Base-by-base conservation (phyloP, 495 filamentous ascomycete species). In the Trichocladium antarcticum region DNA sequence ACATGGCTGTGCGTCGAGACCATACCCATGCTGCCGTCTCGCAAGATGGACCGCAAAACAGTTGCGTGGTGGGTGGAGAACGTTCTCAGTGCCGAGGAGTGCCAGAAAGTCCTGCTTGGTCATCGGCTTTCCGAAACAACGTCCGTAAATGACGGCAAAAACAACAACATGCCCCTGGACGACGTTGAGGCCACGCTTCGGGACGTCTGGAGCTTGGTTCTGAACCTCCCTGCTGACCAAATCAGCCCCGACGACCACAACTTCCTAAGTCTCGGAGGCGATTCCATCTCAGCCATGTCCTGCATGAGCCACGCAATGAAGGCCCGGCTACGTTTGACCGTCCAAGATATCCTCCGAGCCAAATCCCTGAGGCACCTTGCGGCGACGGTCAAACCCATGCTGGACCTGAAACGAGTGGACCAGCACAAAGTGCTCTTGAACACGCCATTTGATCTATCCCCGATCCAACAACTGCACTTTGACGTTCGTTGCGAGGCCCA, bases 401-500 rank as follows among this genome's bases (percentile, higher is more conserved):
- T n/a, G n/a, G n/a, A n/a, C n/a, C n/a, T n/a, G n/a, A n/a, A n/a
- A n/a, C n/a, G n/a, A n/a, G n/a, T n/a, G n/a, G n/a, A n/a, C n/a
- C n/a, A n/a, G n/a, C n/a, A n/a, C n/a, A n/a, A n/a, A n/a, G n/a
- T 12, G 15, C 5, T 24, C 9, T 15, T 15, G 3, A 35, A 41
- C 11, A 51, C 57, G 47, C 44, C 56, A 38, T 58, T 61, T 45
- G 38, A 70, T 3, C 68, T 79, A 1, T 73, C 79, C 0, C 81
- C 81, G 0, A 80, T 83, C 39, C 80, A 84, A 53, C 62, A 70
- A 28, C 54, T 83, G 14, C 81, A 79, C 57, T 80, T 79, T 37
- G 65, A 76, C 12, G 36, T 48, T 15, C 37, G 44, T 22, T 19
- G 19, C 0, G 20, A 19, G 6, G 34, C 29, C 15, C 67, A 1